Conservation (phyloP, 805 yeast species). For the Candida xiaguanensis region DNA sequence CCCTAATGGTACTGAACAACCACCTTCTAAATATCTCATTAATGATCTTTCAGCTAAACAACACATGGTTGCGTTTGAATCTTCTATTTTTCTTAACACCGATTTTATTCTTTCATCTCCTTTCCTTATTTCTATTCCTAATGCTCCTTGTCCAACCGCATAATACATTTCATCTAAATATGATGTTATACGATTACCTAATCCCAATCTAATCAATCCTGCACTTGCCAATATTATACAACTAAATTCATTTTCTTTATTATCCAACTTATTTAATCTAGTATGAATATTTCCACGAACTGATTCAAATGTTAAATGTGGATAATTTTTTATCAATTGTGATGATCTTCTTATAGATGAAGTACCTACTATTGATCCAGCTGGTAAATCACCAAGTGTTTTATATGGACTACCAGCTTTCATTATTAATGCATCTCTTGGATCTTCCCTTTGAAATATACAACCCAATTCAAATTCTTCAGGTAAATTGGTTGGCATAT, state of each 20-base stretch:
- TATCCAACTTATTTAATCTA: constrained; percentile 77
- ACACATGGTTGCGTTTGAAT: constrained; percentile 61
- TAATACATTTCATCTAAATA: constrained; percentile 79
- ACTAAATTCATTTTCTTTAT: constrained; percentile 40
- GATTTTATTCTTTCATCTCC: constrained; percentile 57
- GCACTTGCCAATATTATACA: constrained; percentile 92
- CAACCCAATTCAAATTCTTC: constrained; percentile 89
- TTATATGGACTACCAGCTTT: constrained; percentile 59
- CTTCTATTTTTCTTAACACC: constrained; percentile 62
- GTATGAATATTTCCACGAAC: constrained; percentile 82
- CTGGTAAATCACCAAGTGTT: constrained; percentile 70
- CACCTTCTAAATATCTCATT: constrained; percentile 90
- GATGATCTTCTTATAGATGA: constrained; percentile 93
- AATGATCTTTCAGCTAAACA: constrained; percentile 87
- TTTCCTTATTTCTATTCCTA: constrained; percentile 84
- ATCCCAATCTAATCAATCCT: constrained; percentile 72
- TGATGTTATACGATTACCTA: constrained; percentile 72
- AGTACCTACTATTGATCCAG: constrained; percentile 86
- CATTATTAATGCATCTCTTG: constrained; percentile 89
- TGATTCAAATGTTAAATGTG: constrained; percentile 72
- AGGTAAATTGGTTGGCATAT: constrained; percentile 87
- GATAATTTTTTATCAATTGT: constrained; percentile 75
- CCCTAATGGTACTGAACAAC: constrained; percentile 97
- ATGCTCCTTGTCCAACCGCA: constrained; percentile 99
- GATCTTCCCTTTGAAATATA: constrained; percentile 82